These are phyloP conservation scores for Elaphomyces granulatus DNA, from an alignment of 495 filamentous ascomycete species.

Conservation along the genomic window DNA sequence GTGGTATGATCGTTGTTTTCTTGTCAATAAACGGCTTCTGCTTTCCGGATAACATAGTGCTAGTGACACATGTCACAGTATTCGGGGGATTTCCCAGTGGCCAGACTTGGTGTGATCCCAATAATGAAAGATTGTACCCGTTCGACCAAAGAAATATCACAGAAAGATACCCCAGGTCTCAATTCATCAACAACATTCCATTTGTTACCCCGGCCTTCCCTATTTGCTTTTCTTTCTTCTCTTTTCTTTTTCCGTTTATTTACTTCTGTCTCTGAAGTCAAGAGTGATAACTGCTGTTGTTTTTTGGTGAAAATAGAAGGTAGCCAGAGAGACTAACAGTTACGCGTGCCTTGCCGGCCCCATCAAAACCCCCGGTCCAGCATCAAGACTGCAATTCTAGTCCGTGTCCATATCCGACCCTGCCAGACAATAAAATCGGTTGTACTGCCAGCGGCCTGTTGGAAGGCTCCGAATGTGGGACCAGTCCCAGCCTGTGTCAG, in stretches of 20 bases:
- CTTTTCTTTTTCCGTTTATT: no score
- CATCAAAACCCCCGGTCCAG: constrained; percentile 24
- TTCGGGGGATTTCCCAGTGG: no score
- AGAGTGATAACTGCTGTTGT: neutral
- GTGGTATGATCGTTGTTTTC: constrained; percentile 51
- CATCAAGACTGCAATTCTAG: constrained; percentile 65
- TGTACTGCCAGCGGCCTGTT: constrained; percentile 36
- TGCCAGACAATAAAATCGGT: constrained; percentile 53
- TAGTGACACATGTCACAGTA: constrained; percentile 5
- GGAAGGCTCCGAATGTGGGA: constrained; percentile 48
- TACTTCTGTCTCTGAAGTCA: no score
- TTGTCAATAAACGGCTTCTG: neutral
- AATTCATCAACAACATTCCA: neutral
- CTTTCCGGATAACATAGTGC: neutral
- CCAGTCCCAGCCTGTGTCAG: constrained; percentile 54
- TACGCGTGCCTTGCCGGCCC: constrained; percentile 41
- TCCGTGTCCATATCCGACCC: constrained; percentile 66
- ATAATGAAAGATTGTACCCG: no score
- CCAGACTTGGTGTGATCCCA: no score
- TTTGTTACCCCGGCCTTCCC: constrained; percentile 30
- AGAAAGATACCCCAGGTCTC: no score
- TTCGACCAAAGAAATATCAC: no score
- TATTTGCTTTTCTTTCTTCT: neutral
- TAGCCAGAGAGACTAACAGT: constrained; percentile 41
- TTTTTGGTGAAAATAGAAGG: neutral